These are phyloP conservation scores for Aspergillus sclerotiicarbonarius DNA, from an alignment of 495 filamentous ascomycete genomes.

Conservation along the genomic window DNA sequence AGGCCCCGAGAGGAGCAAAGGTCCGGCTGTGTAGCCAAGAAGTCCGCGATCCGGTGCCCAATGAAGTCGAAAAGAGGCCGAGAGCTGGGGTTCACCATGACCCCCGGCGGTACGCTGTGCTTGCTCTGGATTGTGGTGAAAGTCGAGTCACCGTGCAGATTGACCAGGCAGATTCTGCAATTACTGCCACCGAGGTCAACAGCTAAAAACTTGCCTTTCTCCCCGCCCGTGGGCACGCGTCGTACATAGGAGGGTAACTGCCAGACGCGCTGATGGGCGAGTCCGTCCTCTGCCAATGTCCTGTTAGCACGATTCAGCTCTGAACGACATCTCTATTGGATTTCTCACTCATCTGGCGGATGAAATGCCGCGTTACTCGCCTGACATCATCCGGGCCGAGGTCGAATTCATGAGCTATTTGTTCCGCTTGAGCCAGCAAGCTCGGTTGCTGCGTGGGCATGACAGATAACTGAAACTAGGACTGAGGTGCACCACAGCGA, in stretches of 20 bases:
- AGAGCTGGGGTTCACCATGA: slow-evolving; percentile 21
- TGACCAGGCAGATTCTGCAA: slow-evolving; percentile 62
- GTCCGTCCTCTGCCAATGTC: background rate
- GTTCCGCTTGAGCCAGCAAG: slow-evolving; percentile 8
- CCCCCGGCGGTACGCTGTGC: slow-evolving; percentile 10
- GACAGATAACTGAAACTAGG: background rate
- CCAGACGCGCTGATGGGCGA: slow-evolving; percentile 3
- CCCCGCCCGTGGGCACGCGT: slow-evolving; percentile 51
- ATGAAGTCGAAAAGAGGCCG: slow-evolving; percentile 25
- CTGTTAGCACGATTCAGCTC: background rate
- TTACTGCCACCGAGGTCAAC: slow-evolving; percentile 73
- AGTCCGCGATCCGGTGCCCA: slow-evolving; percentile 15
- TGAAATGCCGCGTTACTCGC: background rate
- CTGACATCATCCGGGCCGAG: background rate
- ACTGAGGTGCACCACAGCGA: background rate
- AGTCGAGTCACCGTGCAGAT: slow-evolving; percentile 47
- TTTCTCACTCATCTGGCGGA: background rate
- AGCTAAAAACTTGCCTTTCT: slow-evolving; percentile 59
- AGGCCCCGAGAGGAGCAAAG: too few species aligned
- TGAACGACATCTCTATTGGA: background rate
- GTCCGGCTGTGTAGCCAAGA: slow-evolving; percentile 6
- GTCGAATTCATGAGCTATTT: slow-evolving; percentile 1
- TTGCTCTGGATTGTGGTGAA: slow-evolving; percentile 18
- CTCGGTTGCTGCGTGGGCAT: slow-evolving; percentile 1
- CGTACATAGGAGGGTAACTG: slow-evolving; percentile 7